These are phyloP conservation scores for Paratrimastix pyriformis DNA, from an alignment of 78 protist species.

Conservation along the genomic window DNA sequence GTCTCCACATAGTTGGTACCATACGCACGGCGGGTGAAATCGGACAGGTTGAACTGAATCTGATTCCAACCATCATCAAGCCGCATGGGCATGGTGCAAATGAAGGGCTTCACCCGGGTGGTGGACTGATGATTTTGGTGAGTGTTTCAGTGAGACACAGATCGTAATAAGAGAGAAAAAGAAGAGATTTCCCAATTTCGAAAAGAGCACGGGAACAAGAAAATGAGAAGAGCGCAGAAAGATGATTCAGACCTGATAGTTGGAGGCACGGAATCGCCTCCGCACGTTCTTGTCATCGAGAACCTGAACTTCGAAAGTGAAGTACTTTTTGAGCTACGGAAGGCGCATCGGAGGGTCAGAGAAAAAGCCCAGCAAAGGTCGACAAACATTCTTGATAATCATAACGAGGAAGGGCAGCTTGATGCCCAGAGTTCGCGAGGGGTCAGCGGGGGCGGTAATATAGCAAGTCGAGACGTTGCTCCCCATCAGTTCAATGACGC, in stretches of 20 bases:
- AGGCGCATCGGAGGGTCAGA: neutral
- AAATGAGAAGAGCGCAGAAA: too few relatives aligned
- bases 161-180: neutral
- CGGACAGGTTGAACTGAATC: slow-evolving; percentile 87
- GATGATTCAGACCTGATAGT: slow-evolving; percentile 62
- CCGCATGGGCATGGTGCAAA: slow-evolving; percentile 93
- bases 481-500: slow-evolving; percentile 76
- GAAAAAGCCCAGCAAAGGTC: neutral
- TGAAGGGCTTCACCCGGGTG: slow-evolving; percentile 80
- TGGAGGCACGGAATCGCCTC: slow-evolving; percentile 86
- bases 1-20: slow-evolving; percentile 91
- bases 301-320: slow-evolving; percentile 87
- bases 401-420: slow-evolving; percentile 86
- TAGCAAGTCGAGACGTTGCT: slow-evolving; percentile 71
- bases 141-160: too few relatives aligned
- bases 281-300: slow-evolving; percentile 82
- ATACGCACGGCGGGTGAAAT: slow-evolving; percentile 80
- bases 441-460: slow-evolving; percentile 78
- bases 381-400: slow-evolving; percentile 77
- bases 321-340: slow-evolving; percentile 68
- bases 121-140: slow-evolving; percentile 54
- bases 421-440: slow-evolving; percentile 77
- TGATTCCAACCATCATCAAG: slow-evolving; percentile 94
- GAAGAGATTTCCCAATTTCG: neutral
- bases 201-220: neutral